Percentiles rank a stretch among this genome's conserved stretches.
Evolutionary conservation across 1,284 basidiomycete species (phyloP).

Genomic region (Ganoderma leucocontextum): DNA sequence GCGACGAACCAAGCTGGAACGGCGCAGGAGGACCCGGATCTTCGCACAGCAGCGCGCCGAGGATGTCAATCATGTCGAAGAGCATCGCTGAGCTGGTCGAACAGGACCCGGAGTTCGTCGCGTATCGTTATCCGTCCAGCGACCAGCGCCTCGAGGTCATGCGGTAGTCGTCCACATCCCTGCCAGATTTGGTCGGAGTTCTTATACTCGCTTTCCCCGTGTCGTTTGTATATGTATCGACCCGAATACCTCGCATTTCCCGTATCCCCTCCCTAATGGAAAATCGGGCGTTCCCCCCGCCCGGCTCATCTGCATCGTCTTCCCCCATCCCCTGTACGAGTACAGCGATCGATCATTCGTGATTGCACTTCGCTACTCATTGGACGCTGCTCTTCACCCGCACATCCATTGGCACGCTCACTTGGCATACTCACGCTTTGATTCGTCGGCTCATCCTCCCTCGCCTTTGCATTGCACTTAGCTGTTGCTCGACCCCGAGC

Average conservation of each 20-base stretch:
- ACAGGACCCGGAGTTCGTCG: constrained; percentile 82
- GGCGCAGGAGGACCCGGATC: constrained; percentile 47
- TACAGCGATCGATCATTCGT: not conserved
- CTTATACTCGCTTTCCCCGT: not conserved
- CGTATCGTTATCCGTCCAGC: constrained; percentile 83
- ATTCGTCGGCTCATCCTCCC: not conserved
- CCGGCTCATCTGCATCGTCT: not conserved
- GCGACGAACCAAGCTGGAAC: constrained; percentile 48
- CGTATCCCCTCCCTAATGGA: constrained; percentile 19
- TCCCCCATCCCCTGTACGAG: constrained; percentile 4
- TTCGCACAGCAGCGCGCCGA: constrained; percentile 47
- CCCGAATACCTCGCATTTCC: constrained; percentile 13
- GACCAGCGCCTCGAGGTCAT: constrained; percentile 63
- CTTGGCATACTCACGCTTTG: constrained; percentile 9
- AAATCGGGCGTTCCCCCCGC: constrained; percentile 15
- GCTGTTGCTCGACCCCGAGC: not conserved
- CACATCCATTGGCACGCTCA: not conserved
- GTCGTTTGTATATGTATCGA: constrained; percentile 18
- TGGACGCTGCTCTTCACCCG: not conserved
- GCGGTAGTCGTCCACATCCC: constrained; percentile 45
- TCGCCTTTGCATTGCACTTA: constrained; percentile 4
- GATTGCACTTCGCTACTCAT: not conserved
- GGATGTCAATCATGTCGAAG: constrained; percentile 71
- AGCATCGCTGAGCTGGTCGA: constrained; percentile 79
- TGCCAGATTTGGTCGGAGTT: constrained; percentile 10